phyloP scores from a whole-genome alignment of 768 basidiomycete species.

The Russula ochroleuca region DNA sequence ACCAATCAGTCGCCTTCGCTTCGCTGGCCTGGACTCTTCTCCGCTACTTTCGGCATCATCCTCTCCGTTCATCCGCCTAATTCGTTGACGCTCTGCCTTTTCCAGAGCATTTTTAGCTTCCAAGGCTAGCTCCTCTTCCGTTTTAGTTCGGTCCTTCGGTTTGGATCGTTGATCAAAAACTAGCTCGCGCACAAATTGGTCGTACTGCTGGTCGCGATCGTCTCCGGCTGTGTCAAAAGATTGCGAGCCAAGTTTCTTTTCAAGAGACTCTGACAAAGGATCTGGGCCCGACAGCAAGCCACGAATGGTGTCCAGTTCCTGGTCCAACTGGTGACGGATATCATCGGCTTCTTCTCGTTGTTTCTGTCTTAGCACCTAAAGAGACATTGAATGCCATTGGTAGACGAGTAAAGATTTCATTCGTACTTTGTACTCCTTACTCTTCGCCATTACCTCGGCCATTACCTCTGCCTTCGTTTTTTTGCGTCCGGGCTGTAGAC shows the following conservation, averaged over 20 bases:
- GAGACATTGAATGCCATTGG: not conserved
- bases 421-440: conserved; percentile 87
- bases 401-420: conserved; percentile 9
- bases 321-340: conserved; percentile 82
- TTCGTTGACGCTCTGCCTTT: conserved; percentile 73
- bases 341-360: conserved; percentile 83
- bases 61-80: conserved; percentile 82
- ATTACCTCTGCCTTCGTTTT: conserved; percentile 95
- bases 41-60: conserved; percentile 61
- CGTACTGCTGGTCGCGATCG: conserved; percentile 67
- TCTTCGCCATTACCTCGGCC: conserved; percentile 96
- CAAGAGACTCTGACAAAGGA: conserved; percentile 38
- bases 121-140: conserved; percentile 87
- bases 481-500: conserved; percentile 66
- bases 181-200: conserved; percentile 86
- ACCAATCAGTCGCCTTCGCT: conserved; percentile 54
- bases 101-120: conserved; percentile 86
- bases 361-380: conserved; percentile 79
- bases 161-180: conserved; percentile 92
- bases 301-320: conserved; percentile 78
- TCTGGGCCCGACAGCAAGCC: conserved; percentile 60
- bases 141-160: conserved; percentile 93
- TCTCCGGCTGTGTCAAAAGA: conserved; percentile 14
- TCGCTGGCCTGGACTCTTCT: conserved; percentile 47
- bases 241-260: conserved; percentile 6